Percentiles rank a stretch among this genome's conserved stretches.
Conservation (phyloP, 352 stramenopile species). For the Elongisporangium undulatum region DNA sequence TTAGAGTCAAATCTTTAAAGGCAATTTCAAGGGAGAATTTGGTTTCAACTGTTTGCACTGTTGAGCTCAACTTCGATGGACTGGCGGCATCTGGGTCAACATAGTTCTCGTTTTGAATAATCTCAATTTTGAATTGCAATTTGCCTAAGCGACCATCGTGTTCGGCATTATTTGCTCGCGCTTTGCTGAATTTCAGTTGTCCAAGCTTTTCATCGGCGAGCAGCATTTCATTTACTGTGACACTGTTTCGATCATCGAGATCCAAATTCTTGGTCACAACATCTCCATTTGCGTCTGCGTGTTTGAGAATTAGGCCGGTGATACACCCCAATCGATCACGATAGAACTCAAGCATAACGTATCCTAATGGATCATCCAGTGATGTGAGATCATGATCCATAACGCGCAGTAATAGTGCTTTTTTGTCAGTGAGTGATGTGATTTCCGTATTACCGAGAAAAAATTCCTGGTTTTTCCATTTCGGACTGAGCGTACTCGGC, state of each 20-base stretch:
- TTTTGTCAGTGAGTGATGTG: slow-evolving; percentile 55
- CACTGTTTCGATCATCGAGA: slow-evolving; percentile 28
- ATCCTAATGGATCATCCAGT: slow-evolving; percentile 53
- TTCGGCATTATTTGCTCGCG: slow-evolving; percentile 30
- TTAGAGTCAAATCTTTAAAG: slow-evolving; percentile 19
- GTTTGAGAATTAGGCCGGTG: slow-evolving; percentile 37
- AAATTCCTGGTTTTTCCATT: slow-evolving; percentile 72
- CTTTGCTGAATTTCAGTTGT: slow-evolving; percentile 21
- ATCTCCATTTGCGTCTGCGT: slow-evolving; percentile 32
- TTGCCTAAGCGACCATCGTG: slow-evolving; percentile 47
- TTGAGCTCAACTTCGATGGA: slow-evolving; percentile 9
- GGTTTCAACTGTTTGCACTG: slow-evolving; percentile 25
- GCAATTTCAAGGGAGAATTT: slow-evolving; percentile 45
- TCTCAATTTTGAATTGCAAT: slow-evolving; percentile 44
- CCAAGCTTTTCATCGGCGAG: slow-evolving; percentile 29
- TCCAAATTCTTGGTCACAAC: slow-evolving; percentile 21
- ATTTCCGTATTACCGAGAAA: slow-evolving; percentile 44
- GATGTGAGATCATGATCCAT: slow-evolving; percentile 52
- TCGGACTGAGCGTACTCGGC: slow-evolving; percentile 56
- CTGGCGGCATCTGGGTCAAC: slow-evolving; percentile 20
- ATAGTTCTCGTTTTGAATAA: slow-evolving; percentile 61
- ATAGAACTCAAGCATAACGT: slow-evolving; percentile 46
- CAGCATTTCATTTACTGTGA: slow-evolving; percentile 51
- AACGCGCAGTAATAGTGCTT: slow-evolving; percentile 47
- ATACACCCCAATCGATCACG: slow-evolving; percentile 44